Evolutionary conservation across 2,329 filamentous ascomycete genomes (phyloP), one percentile per base, ranked within the genome.

Genomic region (Cladosporium austrohemisphaericum): DNA sequence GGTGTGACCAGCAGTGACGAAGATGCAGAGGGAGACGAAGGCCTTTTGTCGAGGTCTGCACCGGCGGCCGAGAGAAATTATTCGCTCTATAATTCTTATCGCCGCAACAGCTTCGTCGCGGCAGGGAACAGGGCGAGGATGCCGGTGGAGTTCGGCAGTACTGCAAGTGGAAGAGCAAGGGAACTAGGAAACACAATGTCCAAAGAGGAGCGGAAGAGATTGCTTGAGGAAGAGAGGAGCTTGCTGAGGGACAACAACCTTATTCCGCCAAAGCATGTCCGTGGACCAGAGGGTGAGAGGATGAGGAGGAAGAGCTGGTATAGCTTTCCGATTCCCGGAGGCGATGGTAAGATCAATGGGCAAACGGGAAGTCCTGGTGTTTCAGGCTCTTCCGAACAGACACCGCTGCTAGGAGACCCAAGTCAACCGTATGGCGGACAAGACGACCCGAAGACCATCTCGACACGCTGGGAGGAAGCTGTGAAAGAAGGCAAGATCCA

Each of bases 381-480:
- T n/a, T 13, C 29, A 16, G 43, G 20, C 20, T 26, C 49, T n/a
- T 37, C 50, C 4, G 55, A 60, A 41, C 56, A 46, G 7, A 54
- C 55, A 14, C 51, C 57, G 25, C 44, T 61, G 13, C 32, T 61
- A 3, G 52, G 52, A 5, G 51, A 59, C 25, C 25, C 64, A 38
- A 56, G 52, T 9, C 59, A 63, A 47, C 69, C 69, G 18, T 74
- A 76, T 55, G 71, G 72, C 5, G 70, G 73, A 18, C 70, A 70
- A 25, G 72, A 72, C 49, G 70, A 75, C 8, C 53, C 57, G 3
- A 79, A 81, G 38, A 73, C 78, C 29, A 73, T 90, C 35, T 80
- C 85, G 57, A 76, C 81, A 58, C 84, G 87, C 64, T 94, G 88
- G 88, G 84, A 91, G 54, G 85, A 89, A 53, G 91, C 90, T 1